Conservation (phyloP, 345 rosid species). For the Microcos paniculata region DNA sequence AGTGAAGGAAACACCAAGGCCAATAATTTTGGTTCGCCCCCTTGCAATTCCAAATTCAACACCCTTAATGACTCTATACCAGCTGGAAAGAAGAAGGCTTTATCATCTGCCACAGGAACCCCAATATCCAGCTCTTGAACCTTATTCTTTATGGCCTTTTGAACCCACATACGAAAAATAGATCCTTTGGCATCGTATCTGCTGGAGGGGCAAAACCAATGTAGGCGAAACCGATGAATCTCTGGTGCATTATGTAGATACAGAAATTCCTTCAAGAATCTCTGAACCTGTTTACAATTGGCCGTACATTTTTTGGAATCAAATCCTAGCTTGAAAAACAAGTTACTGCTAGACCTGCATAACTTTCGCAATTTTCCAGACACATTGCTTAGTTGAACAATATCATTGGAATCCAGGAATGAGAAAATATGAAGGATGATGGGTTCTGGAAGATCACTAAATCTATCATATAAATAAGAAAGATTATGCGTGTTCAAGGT, state of each 20-base stretch:
- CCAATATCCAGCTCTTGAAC: constrained; percentile 4
- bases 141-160: background rate
- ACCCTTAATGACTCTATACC: background rate
- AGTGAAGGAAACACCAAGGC: background rate
- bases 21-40: background rate
- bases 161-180: background rate
- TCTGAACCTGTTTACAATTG: background rate
- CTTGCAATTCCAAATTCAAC: background rate
- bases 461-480: background rate
- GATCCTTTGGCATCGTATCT: background rate
- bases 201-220: background rate
- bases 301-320: background rate
- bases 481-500: background rate
- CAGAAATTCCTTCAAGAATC: background rate
- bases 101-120: background rate
- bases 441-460: background rate
- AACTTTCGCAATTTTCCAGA: background rate
- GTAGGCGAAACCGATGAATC: background rate
- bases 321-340: background rate
- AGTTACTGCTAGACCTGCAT: background rate
- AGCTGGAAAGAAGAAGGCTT: background rate
- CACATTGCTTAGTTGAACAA: background rate
- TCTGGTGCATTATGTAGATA: background rate
- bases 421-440: background rate
- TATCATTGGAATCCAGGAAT: background rate